Conservation (phyloP, 352 stramenopile genomes). For the Globisporangium emineosum region DNA sequence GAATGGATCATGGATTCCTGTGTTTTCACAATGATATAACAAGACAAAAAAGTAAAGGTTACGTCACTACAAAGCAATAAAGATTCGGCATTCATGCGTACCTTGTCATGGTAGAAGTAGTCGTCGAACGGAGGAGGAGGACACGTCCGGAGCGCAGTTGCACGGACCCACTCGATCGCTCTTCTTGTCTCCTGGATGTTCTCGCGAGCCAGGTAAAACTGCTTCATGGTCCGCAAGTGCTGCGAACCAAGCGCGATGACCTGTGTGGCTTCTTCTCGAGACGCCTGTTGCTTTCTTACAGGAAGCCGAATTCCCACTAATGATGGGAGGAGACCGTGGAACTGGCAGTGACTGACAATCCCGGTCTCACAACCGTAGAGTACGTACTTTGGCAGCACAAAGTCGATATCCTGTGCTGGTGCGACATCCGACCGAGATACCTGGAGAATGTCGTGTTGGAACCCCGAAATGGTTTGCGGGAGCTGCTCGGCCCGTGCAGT, state of each 20-base stretch:
- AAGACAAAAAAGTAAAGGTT: too few relatives aligned
- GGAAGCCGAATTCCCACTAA: not conserved
- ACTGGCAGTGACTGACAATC: constrained; percentile 5
- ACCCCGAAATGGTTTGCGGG: not conserved
- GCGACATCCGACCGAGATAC: not conserved
- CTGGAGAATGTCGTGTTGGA: not conserved
- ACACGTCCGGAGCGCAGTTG: not conserved
- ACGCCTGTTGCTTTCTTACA: not conserved
- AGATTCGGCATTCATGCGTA: not conserved
- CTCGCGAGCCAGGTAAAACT: not conserved
- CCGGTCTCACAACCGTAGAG: constrained; percentile 1
- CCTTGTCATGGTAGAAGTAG: constrained; percentile 3
- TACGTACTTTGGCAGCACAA: constrained; percentile 7
- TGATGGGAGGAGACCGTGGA: not conserved
- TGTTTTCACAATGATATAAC: too few relatives aligned
- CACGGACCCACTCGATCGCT: constrained; percentile 3
- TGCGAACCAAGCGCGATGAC: not conserved
- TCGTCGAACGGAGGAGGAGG: constrained; percentile 1
- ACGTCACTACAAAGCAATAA: not conserved
- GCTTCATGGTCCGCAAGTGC: constrained; percentile 2
- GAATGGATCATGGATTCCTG: not conserved
- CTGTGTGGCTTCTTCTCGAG: not conserved
- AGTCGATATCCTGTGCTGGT: not conserved
- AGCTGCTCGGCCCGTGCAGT: not conserved
- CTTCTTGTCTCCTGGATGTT: not conserved